Evolutionary conservation across 192 early-diverging fungal species (phyloP), one percentile per base, ranked within the genome.

Genomic region (Oehlia diaphana): DNA sequence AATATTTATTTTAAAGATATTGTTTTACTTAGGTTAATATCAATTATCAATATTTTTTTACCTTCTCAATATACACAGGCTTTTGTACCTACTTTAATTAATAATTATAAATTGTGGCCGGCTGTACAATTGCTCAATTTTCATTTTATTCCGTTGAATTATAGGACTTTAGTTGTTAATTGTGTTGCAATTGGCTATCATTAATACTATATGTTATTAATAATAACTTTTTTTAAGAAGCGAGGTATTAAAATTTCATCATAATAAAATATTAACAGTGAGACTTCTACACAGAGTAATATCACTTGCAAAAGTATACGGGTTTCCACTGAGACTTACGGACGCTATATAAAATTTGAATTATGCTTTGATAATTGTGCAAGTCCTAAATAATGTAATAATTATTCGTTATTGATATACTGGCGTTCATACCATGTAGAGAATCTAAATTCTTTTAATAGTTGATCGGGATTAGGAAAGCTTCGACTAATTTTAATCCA

Each of bases 401-500:
- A 37, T 37, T 37, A 37, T 37, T 3, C 3, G 3, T 37, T 37
- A 4, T 37, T 37, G 2, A 37, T 37, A 4, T 37, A 37, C 2
- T 37, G 35, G 0, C 35, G 2, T 0, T 37, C 35, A 3, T 37
- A 37, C 35, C 35, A 37, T 37, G 2, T 37, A 37, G 35, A 37
- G 35, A 37, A 37, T 37, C 35, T 37, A 37, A 37, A 95, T 53
- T 81, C 86, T 4, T 78, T 83, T 16, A 92, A 83, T 65, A 93
- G 72, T 9, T 70, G 65, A 68, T 95, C 93, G 0, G 93, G 92
- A 62, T 89, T 84, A 28, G 86, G 79, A 47, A 74, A 1, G 72
- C 96, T 85, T 98, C 95, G 0, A 99, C 93, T 65, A 99, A 80
- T 44, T 94, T 93, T 31, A 98, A 87, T 10, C 96, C 96, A 78